Evolutionary conservation across 768 basidiomycete genomes (phyloP), one percentile per base, ranked within the genome.

Genomic region (Paxillus ammoniavirescens): DNA sequence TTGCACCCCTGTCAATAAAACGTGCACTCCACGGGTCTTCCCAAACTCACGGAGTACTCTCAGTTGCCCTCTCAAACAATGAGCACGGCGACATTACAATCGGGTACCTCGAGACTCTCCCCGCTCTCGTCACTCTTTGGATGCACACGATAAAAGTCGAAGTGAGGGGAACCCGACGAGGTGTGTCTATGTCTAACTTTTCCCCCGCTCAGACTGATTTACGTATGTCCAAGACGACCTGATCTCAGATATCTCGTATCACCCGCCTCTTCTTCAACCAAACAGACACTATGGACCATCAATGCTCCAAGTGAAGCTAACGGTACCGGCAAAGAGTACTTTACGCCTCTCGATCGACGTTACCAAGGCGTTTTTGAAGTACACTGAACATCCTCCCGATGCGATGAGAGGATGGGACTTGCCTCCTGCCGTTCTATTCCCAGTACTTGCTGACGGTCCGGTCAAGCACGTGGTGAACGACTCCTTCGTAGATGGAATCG

Each of bases 361-460:
- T 63, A 78, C 81, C 35, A 93, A 93, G 67, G 81, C 88, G 1
- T 97, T 94, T 65, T 73, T 99, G 50, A 84, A 87, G 48, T 98
- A 98, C 67, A 95, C 93, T 10, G 95, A 98, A 64, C 95, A 98
- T 67, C 93, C 89, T 9, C 93, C 95, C 0, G 96, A 98, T 65
- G 92, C 96, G 2, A 89, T 94, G 65, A 80, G 97, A 38, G 97
- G 97, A 4, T 95, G 94, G 86, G 93, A 98, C 61, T 75, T 98
- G 0, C 91, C 93, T 2, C 84, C 90, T 0, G 94, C 91, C 2
- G 82, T 97, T n/a, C 76, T 87, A 49, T 78, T 82, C 43, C 81
- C 78, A 0, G 49, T 66, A 5, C 13, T 37, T 12, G 8, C 40
- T 10, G 35, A 2, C 10, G 37, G 48, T 5, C 35, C 35, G 35